Evolutionary conservation across 148 eudicot species (phyloP).

Genomic region (Chenopodium quinoa): DNA sequence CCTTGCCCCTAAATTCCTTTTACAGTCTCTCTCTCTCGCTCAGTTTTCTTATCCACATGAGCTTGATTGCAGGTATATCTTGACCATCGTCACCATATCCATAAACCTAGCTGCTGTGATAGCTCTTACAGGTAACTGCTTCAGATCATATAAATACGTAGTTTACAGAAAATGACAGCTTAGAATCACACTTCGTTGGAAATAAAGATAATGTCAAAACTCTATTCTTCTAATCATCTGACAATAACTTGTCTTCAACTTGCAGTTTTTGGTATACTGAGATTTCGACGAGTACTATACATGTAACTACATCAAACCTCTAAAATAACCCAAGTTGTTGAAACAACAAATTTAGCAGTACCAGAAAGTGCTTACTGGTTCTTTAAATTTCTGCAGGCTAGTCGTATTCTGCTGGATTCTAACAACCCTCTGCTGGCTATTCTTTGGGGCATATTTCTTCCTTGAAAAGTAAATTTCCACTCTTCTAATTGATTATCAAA

Average conservation of each 20-base stretch:
- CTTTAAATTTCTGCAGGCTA: slow-evolving; percentile 36
- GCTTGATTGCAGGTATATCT: slow-evolving; percentile 44
- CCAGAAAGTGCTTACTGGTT: background rate
- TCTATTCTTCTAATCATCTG: background rate
- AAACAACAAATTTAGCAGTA: background rate
- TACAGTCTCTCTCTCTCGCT: background rate
- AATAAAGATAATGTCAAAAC: background rate
- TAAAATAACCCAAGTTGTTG: background rate
- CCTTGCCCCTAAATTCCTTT: background rate
- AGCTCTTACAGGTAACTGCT: slow-evolving; percentile 53
- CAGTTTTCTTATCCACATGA: background rate
- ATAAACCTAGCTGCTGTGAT: slow-evolving; percentile 42
- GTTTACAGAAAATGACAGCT: background rate
- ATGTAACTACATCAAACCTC: slow-evolving; percentile 41
- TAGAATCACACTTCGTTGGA: background rate
- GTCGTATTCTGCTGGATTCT: slow-evolving; percentile 55
- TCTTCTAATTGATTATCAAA: background rate
- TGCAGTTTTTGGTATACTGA: slow-evolving; percentile 58
- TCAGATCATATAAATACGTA: background rate
- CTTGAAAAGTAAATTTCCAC: slow-evolving; percentile 46
- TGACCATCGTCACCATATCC: slow-evolving; percentile 43
- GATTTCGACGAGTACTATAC: slow-evolving; percentile 30
- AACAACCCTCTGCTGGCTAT: slow-evolving; percentile 54
- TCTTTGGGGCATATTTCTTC: slow-evolving; percentile 65
- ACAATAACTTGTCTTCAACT: background rate